Percentiles rank a stretch among this genome's conserved stretches.
Conservation (phyloP, 495 filamentous ascomycete genomes). For the Lichina pygmaea region DNA sequence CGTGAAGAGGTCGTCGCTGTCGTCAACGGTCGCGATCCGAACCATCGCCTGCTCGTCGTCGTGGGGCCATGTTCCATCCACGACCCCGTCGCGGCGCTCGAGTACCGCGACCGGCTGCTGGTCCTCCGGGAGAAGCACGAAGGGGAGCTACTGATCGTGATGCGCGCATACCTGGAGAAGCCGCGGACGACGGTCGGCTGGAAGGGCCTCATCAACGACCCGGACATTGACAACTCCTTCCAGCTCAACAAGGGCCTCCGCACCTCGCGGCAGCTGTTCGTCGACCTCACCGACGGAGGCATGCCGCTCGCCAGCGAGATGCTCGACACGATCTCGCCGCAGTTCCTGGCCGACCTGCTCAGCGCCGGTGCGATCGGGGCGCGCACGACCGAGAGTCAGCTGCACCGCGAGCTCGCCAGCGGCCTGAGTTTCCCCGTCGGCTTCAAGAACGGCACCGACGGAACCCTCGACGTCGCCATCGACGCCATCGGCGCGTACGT, state of each 20-base stretch:
- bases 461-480: constrained; percentile 65
- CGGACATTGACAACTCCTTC: constrained; percentile 95
- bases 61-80: constrained; percentile 95
- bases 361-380: constrained; percentile 86
- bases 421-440: constrained; percentile 92
- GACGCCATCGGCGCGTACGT: constrained; percentile 69
- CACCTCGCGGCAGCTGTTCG: constrained; percentile 69
- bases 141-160: constrained; percentile 76
- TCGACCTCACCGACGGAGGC: constrained; percentile 76
- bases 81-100: constrained; percentile 72
- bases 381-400: constrained; percentile 80
- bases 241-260: constrained; percentile 95
- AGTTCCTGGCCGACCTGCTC: constrained; percentile 87
- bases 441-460: constrained; percentile 99
- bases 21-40: constrained; percentile 51
- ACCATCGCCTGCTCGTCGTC: constrained; percentile 63
- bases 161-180: constrained; percentile 98
- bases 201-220: constrained; percentile 99
- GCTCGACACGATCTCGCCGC: constrained; percentile 94
- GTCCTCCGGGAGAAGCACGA: constrained; percentile 71
- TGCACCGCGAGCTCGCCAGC: constrained; percentile 84
- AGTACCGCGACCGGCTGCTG: constrained; percentile 72
- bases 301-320: constrained; percentile 99
- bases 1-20: constrained; percentile 63
- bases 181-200: constrained; percentile 95